phyloP scores from a whole-genome alignment of 2,329 filamentous ascomycete species.

The Xylaria sp. region DNA sequence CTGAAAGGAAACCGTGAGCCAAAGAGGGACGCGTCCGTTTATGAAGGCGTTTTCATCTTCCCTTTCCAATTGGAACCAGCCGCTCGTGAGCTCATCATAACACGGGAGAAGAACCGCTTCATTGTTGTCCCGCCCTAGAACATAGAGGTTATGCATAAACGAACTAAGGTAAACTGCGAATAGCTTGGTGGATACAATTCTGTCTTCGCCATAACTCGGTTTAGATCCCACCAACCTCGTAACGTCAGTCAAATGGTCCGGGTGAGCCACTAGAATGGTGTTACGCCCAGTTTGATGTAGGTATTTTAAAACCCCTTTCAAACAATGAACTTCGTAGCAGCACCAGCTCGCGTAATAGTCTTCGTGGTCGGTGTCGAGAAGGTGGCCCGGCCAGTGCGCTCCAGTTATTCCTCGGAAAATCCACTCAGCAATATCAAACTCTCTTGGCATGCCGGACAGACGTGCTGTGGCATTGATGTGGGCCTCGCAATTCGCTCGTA shows the following conservation, averaged over 20 bases:
- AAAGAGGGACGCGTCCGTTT: slow-evolving; percentile 3
- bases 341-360: slow-evolving; percentile 15
- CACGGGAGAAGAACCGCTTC: slow-evolving; percentile 8
- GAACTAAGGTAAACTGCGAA: background rate
- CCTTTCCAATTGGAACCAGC: slow-evolving; percentile 2
- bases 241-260: background rate
- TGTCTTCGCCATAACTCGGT: background rate
- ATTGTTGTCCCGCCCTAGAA: background rate
- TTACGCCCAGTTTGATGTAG: no score
- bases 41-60: background rate
- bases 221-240: background rate
- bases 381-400: background rate
- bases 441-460: background rate
- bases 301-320: no score
- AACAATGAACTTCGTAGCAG: slow-evolving; percentile 13
- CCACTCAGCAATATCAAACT: slow-evolving; percentile 13
- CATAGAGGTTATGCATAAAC: background rate
- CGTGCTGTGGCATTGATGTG: background rate
- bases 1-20: slow-evolving; percentile 23
- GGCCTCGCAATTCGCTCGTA: slow-evolving; percentile 19
- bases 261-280: background rate
- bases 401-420: slow-evolving; percentile 1
- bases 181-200: background rate
- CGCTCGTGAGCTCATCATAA: slow-evolving; percentile 22
- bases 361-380: background rate